phyloP scores from a whole-genome alignment of 2,329 filamentous ascomycete genomes.

The Fusarium fracticaudum region DNA sequence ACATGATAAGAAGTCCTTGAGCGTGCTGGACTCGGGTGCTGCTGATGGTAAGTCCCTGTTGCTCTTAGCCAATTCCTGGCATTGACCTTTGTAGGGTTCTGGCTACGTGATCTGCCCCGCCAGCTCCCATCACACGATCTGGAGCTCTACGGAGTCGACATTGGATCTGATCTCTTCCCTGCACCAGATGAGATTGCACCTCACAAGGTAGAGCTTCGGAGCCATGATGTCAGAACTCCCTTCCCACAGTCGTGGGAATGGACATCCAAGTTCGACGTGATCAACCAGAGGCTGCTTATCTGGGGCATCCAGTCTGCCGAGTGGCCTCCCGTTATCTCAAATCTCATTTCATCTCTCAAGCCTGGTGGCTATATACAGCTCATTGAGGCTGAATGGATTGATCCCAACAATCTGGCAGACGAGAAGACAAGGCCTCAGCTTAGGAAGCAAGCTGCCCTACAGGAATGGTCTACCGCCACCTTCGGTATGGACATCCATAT shows the following conservation, averaged over 20 bases:
- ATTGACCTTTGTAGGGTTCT: not conserved
- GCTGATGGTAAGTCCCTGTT: not conserved
- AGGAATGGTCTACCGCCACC: not conserved
- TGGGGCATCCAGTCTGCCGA: not conserved
- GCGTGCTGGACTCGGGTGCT: not conserved
- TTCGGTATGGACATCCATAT: not conserved
- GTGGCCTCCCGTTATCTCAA: not conserved
- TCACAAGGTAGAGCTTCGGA: not conserved
- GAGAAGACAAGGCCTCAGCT: not conserved
- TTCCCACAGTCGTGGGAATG: not conserved
- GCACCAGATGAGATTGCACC: rapidly evolving
- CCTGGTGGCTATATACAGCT: not conserved
- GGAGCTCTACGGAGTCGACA: not conserved
- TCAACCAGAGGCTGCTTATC: not conserved
- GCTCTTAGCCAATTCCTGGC: rapidly evolving
- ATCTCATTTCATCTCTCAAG: not conserved
- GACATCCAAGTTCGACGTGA: not conserved
- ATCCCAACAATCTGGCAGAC: not conserved
- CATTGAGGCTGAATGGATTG: not conserved
- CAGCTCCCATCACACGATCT: not conserved
- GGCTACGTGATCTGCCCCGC: not conserved
- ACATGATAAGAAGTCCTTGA: not conserved
- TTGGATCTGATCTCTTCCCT: not conserved
- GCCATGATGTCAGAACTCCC: not conserved
- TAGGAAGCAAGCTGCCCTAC: not conserved